Base-by-base conservation (phyloP, 164 flowering plant genomes). In the Cinnamomum chago region DNA sequence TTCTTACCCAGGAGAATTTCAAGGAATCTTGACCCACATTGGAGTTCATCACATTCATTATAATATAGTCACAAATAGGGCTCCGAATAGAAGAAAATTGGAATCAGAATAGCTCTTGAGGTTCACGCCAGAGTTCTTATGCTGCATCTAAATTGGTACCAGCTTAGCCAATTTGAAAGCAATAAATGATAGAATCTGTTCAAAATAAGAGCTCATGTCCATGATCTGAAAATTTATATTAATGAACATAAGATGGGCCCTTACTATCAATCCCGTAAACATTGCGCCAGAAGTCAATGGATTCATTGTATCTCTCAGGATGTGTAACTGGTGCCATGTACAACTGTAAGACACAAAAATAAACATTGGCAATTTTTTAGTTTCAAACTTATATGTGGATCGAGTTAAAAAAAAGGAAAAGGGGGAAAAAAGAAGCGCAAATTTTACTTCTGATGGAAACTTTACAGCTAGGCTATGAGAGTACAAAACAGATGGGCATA, bases 251-350 rank as follows among this genome's bases (percentile, higher is more conserved):
- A 67, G 23, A 30, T 28, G 40, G 0, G 40, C 75, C 89, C 99
- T 92, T 72, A 95, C 99, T 95, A 78, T 95, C 95, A 83, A 95
- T 94, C 80, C 97, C 99, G 85, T 96, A 96, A 18, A 96, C 97
- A 81, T 89, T 86, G 70, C 91, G 93, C 99, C 99, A 96, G 77
- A 96, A 96, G 79, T 94, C 98, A 75, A 94, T 86, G 88, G 95
- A 91, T 47, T 89, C 91, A 80, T 86, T 86, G 76, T 94, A 96
- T 89, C 98, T 89, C 68, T 94, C 94, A 73, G 92, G 77, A 81
- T 92, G 91, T 74, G 99, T 90, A 64, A 96, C 83, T 65, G 97
- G 99, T 62, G 99, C 98, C 95, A 94, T 89, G 82, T 90, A 92
- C 79, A 96, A 77, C 99, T 95, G 95, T 82, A 82, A 73, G 62